Conservation (phyloP, 164 flowering plant genomes). For the Dillenia suffruticosa region DNA sequence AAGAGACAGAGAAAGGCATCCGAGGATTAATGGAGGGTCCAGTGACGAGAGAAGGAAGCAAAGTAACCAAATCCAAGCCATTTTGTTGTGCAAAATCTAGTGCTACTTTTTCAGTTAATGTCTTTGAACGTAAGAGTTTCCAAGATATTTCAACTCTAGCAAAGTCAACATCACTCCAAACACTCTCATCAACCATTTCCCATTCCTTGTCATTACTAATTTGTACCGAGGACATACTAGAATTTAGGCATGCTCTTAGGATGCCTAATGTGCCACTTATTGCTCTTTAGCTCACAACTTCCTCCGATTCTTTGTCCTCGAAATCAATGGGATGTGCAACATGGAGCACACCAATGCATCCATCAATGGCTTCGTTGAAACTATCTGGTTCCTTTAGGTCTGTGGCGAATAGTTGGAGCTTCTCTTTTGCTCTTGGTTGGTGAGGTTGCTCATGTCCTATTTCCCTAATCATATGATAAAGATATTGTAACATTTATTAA, state of each 20-base stretch:
- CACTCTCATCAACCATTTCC: constrained; percentile 24
- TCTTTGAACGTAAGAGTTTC: constrained; percentile 35
- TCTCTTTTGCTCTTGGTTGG: constrained; percentile 3
- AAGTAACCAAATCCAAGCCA: constrained; percentile 34
- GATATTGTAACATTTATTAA: too few species aligned
- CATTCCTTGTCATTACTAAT: background rate
- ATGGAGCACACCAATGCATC: constrained; percentile 1
- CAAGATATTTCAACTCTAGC: background rate
- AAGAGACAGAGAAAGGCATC: constrained; percentile 20
- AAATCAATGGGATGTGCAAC: too few species aligned
- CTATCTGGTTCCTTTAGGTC: constrained; percentile 26
- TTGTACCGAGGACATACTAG: constrained; percentile 4
- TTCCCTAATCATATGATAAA: too few species aligned
- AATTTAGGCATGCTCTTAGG: constrained; percentile 3
- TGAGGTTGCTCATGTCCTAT: too few species aligned
- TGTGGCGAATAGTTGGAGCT: constrained; percentile 23
- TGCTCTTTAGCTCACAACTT: too few species aligned
- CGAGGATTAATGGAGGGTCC: constrained; percentile 36
- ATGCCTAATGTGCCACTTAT: too few species aligned
- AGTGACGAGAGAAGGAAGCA: constrained; percentile 27
- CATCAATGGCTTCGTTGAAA: constrained; percentile 18
- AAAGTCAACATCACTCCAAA: constrained; percentile 36
- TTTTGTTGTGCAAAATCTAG: constrained; percentile 32
- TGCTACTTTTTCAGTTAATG: constrained; percentile 34
- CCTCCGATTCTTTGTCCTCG: too few species aligned